Percentiles rank a stretch among this genome's conserved stretches.
Conservation (phyloP, 768 basidiomycete genomes). For the Tricholomella constricta region DNA sequence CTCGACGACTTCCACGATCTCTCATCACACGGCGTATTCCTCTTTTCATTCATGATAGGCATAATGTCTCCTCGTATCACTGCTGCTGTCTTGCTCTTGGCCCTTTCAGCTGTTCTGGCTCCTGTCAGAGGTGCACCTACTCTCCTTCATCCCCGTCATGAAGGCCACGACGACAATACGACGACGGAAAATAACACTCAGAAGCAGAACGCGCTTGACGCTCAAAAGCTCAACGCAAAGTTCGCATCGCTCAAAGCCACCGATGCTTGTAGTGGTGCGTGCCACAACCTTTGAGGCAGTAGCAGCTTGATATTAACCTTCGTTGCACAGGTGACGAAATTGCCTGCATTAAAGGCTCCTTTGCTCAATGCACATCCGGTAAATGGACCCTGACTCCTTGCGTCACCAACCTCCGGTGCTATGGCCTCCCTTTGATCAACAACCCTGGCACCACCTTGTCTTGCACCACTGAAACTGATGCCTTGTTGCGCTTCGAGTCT, state of each 20-base stretch:
- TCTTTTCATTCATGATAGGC: not conserved
- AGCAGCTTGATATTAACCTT: constrained; percentile 25
- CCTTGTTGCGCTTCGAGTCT: constrained; percentile 38
- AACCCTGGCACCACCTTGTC: constrained; percentile 44
- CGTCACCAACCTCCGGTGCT: constrained; percentile 37
- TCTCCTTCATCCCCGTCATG: constrained; percentile 25
- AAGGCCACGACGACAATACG: constrained; percentile 25
- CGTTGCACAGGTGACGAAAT: constrained; percentile 33
- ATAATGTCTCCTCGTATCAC: constrained; percentile 12
- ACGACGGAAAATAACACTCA: constrained; percentile 6
- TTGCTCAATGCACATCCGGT: constrained; percentile 46
- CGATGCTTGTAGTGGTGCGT: constrained; percentile 51
- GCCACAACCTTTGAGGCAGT: not conserved
- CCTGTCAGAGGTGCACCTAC: constrained; percentile 39
- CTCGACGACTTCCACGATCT: constrained; percentile 22
- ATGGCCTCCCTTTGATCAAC: constrained; percentile 51
- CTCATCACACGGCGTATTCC: constrained; percentile 2
- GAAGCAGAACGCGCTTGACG: constrained; percentile 49
- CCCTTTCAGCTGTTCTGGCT: constrained; percentile 26
- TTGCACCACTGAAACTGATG: constrained; percentile 44
- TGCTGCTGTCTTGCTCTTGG: constrained; percentile 18
- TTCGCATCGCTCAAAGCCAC: constrained; percentile 45
- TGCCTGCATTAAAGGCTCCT: constrained; percentile 41
- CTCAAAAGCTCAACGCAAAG: constrained; percentile 49
- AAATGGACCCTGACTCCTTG: constrained; percentile 43